Conservation (phyloP, 495 filamentous ascomycete species). For the Penicillium angulare region DNA sequence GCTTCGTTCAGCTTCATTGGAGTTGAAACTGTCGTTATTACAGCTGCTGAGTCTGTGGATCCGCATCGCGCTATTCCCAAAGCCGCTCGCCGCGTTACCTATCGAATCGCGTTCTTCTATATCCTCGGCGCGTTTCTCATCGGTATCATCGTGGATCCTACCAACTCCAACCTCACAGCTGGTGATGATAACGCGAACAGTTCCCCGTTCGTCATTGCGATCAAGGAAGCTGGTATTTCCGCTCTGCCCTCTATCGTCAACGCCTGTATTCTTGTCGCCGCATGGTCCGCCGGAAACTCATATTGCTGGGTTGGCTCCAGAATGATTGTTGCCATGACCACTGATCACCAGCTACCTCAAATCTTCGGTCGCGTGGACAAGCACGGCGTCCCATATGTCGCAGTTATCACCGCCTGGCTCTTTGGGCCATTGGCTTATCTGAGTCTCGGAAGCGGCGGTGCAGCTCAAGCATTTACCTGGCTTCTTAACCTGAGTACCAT, state of each 20-base stretch:
- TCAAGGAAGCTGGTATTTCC: conserved; percentile 60
- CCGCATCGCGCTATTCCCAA: conserved; percentile 73
- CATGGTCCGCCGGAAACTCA: conserved; percentile 66
- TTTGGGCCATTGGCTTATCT: conserved; percentile 32
- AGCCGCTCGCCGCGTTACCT: conserved; percentile 81
- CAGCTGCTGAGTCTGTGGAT: conserved; percentile 80
- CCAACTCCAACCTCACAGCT: conserved; percentile 53
- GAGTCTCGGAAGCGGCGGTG: conserved; percentile 42
- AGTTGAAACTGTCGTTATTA: conserved; percentile 71
- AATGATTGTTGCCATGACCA: conserved; percentile 39
- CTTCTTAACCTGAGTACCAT: conserved; percentile 58
- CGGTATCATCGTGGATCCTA: conserved; percentile 46
- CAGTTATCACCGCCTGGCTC: conserved; percentile 31
- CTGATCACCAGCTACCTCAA: conserved; percentile 34
- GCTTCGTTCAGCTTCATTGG: conserved; percentile 55
- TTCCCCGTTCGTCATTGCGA: conserved; percentile 60
- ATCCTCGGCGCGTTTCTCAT: conserved; percentile 55
- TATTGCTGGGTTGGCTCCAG: conserved; percentile 39
- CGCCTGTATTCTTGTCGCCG: conserved; percentile 66
- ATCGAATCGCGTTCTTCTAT: conserved; percentile 85
- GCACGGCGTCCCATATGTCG: conserved; percentile 36
- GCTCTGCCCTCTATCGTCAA: conserved; percentile 76
- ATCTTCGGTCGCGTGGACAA: conserved; percentile 32
- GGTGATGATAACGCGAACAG: conserved; percentile 40
- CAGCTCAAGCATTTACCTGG: conserved; percentile 56